phyloP scores from a whole-genome alignment of 257 asterid species.

The Fraxinus quadrangulata region DNA sequence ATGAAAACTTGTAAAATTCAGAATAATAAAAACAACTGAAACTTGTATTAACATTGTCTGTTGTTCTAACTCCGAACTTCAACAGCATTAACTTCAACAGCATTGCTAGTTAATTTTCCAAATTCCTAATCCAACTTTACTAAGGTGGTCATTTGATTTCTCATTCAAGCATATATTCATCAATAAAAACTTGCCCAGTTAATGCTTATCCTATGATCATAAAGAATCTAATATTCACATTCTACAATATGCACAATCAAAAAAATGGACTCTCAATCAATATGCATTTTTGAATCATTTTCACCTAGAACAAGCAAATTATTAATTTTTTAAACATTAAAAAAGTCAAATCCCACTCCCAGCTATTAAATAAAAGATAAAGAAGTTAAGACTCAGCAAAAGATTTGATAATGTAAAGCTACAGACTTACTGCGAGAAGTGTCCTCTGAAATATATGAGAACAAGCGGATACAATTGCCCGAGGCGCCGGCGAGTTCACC shows the following conservation, averaged over 20 bases:
- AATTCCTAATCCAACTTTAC: not conserved
- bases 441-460: conserved; percentile 46
- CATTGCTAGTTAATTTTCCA: not conserved
- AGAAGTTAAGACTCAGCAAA: not conserved
- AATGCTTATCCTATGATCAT: conserved; percentile 13
- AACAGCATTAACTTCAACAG: conserved; percentile 1
- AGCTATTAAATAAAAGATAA: not conserved
- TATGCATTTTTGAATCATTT: not conserved
- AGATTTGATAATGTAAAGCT: not conserved
- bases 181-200: not conserved
- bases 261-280: not conserved
- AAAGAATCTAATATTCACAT: not conserved
- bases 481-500: conserved; percentile 84
- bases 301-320: not conserved
- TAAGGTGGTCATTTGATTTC: not conserved
- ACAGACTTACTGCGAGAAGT: conserved; percentile 56
- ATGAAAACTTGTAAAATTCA: not conserved
- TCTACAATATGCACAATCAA: not conserved
- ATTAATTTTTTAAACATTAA: not conserved
- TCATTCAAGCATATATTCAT: not conserved
- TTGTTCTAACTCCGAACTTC: not conserved
- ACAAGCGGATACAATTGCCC: conserved; percentile 54
- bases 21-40: not conserved
- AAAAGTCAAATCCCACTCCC: not conserved
- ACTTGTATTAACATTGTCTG: not conserved